phyloP scores from a whole-genome alignment of 73 alveolate genomes.

The Tetrahymena malaccensis region DNA sequence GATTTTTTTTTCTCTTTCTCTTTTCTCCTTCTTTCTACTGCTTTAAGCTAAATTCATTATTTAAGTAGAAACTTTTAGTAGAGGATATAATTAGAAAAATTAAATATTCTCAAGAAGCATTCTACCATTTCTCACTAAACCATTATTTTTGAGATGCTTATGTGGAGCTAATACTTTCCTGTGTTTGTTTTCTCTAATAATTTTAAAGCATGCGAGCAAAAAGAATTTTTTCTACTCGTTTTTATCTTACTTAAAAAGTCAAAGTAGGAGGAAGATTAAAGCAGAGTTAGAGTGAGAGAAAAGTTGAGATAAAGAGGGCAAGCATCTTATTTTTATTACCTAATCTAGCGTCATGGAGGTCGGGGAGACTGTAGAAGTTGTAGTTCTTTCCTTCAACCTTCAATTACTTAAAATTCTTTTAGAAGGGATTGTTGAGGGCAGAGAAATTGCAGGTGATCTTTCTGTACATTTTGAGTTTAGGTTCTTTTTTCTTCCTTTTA shows the following conservation, averaged over 20 bases:
- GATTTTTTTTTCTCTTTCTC: background rate
- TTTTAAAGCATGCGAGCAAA: background rate
- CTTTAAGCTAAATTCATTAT: background rate
- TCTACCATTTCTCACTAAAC: background rate
- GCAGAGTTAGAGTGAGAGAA: background rate
- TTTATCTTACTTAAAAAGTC: background rate
- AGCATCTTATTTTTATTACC: background rate
- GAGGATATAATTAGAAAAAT: background rate
- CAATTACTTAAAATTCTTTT: background rate
- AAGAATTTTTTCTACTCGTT: background rate
- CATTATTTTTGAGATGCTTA: background rate
- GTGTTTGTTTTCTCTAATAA: background rate
- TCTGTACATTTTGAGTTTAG: background rate
- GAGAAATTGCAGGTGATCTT: background rate
- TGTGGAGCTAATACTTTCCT: background rate
- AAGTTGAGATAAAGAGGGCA: background rate
- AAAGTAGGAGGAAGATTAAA: background rate
- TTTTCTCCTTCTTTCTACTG: background rate
- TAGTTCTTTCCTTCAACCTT: conserved; percentile 38
- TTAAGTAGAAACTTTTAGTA: background rate
- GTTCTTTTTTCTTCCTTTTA: background rate
- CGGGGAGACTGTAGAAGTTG: conserved; percentile 37
- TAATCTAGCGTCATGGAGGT: conserved; percentile 19
- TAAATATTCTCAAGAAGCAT: background rate
- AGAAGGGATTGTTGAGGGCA: conserved; percentile 9